Evolutionary conservation across 73 alveolate genomes (phyloP).

Genomic region (Paramecium pentaurelia): DNA sequence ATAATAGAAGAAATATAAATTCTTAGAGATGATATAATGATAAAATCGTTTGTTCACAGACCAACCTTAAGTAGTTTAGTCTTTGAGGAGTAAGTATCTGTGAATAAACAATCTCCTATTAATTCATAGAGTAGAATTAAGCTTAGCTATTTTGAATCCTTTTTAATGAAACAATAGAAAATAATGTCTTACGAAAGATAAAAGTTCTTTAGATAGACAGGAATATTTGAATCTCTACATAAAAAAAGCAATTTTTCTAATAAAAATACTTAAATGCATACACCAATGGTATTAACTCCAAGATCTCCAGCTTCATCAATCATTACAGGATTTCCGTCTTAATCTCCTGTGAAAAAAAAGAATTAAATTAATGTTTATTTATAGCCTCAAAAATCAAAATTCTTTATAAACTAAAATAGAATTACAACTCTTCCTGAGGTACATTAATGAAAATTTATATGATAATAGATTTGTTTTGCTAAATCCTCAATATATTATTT

Average conservation of each 20-base stretch:
- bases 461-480: neutral
- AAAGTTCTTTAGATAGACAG: neutral
- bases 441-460: neutral
- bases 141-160: neutral
- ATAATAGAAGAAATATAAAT: neutral
- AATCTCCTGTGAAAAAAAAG: neutral
- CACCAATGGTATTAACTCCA: neutral
- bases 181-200: neutral
- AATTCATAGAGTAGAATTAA: neutral
- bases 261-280: neutral
- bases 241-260: neutral
- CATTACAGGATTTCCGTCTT: neutral
- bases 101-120: neutral
- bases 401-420: neutral
- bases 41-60: neutral
- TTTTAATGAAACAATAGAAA: neutral
- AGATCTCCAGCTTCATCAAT: constrained; percentile 25
- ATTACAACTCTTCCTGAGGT: constrained; percentile 24
- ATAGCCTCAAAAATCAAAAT: neutral
- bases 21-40: neutral
- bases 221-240: neutral
- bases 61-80: neutral
- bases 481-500: neutral
- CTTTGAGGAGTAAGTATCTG: neutral
- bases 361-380: neutral